Evolutionary conservation across 805 yeast genomes (phyloP), one percentile per base, ranked within the genome.

Genomic region (Barnettozyma botsteinii): DNA sequence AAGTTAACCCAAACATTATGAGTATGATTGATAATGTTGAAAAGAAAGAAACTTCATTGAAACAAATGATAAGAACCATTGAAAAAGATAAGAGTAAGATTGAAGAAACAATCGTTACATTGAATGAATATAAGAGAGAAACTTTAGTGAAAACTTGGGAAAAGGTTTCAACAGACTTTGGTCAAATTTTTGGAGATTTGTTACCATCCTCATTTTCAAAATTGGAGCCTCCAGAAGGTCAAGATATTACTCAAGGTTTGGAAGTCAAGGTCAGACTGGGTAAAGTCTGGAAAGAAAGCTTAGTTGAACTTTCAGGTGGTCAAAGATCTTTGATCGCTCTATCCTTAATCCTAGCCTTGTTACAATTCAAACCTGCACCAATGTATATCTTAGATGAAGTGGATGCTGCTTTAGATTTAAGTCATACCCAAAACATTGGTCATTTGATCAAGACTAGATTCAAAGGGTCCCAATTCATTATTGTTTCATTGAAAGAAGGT

Each of bases 331-430:
- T 94, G 48, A 85, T 91, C 48, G 98, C 98, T 0, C 66, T 93
- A 41, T 85, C 98, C 4, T 69, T 91, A 51, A 93, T 93, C 51
- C 74, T 91, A 78, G 96, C 98, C 0, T 69, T 93, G 45, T 67
- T 93, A 36, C 95, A 88, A 60, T 91, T 85, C 69, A 86, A 88
- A 60, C 99, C 99, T 5, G 98, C 99, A 2, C 98, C 98, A 7
- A 85, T 93, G 95, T 93, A 93, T 57, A 91, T 93, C 51, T 67
- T 93, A 42, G 98, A 93, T 64, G 98, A 93, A 65, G 97, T 93
- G 28, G 98, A 93, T 66, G 98, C 99, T 1, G 99, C 99, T 1
- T 72, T 93, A 49, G 99, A 93, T 69, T 73, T 91, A 48, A 85
- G 94, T 43, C 99, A 93, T 59, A 93, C 99, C 1, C 98, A 93